A percentile compares a stretch with the other conserved stretches of the same genome.
Conservation (phyloP, 495 filamentous ascomycete genomes). For the Penicillium canescens region DNA sequence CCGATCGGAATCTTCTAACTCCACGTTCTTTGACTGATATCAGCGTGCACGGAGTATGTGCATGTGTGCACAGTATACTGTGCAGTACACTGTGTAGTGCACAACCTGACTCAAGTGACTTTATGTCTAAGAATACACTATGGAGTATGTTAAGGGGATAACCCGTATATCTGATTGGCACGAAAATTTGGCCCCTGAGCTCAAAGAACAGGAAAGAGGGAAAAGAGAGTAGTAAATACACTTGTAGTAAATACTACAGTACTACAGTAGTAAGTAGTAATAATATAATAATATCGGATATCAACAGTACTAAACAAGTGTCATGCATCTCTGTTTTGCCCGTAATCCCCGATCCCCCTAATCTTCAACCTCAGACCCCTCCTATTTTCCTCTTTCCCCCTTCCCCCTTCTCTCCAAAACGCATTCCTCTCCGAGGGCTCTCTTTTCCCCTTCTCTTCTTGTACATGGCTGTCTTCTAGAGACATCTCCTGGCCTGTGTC, state of each 20-base stretch:
- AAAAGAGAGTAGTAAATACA: not conserved
- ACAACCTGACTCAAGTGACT: not conserved
- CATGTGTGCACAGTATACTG: not conserved
- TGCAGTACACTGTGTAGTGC: too few relatives aligned
- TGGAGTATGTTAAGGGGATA: conserved; percentile 7
- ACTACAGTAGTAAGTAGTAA: not conserved
- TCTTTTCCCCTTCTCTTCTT: conserved; percentile 26
- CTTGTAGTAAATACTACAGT: conserved; percentile 1
- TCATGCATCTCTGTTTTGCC: conserved; percentile 6
- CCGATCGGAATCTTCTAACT: not conserved
- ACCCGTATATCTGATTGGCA: conserved; percentile 7
- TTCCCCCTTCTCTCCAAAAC: conserved; percentile 14
- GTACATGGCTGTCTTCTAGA: conserved; percentile 44
- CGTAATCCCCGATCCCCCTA: conserved; percentile 1
- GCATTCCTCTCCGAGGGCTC: conserved; percentile 4
- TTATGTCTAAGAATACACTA: conserved; percentile 11
- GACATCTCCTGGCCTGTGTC: conserved; percentile 7
- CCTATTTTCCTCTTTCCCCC: conserved; percentile 18
- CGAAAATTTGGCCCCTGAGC: conserved; percentile 1
- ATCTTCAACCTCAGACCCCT: conserved; percentile 18
- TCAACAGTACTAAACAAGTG: not conserved
- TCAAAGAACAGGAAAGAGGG: conserved; percentile 4
- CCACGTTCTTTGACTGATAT: not conserved
- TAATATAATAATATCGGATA: not conserved
- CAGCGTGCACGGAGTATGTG: not conserved